Conservation (phyloP, 202 grass and related monocot genomes). For the Bolboschoenoplectus hybrid region DNA sequence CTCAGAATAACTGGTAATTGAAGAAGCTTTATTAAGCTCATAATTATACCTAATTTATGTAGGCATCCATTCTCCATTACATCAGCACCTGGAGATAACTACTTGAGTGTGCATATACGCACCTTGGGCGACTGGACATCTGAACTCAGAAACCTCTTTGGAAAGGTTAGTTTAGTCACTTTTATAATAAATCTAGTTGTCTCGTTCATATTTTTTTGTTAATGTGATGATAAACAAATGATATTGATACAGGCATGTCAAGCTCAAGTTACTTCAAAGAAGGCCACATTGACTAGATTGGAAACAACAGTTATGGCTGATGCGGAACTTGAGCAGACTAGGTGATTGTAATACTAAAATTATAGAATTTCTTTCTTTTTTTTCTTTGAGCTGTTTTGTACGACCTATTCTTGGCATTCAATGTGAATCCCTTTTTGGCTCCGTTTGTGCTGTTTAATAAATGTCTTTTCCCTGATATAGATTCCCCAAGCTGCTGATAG, state of each 20-base stretch:
- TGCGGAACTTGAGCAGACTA: conserved; percentile 62
- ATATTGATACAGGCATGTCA: conserved; percentile 60
- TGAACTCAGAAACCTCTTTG: conserved; percentile 81
- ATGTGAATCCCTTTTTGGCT: neutral
- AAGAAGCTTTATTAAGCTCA: conserved; percentile 32
- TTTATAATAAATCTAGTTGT: neutral
- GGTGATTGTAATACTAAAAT: conserved; percentile 45
- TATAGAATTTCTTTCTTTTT: neutral
- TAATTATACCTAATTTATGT: conserved; percentile 34
- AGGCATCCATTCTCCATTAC: conserved; percentile 99
- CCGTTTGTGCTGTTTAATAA: conserved; percentile 16
- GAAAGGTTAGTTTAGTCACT: conserved; percentile 65
- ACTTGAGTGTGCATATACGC: conserved; percentile 93
- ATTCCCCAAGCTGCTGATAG: conserved; percentile 89
- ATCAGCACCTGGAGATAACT: conserved; percentile 80
- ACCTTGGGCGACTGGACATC: conserved; percentile 95
- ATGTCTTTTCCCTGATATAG: conserved; percentile 37
- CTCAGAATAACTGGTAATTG: conserved; percentile 44
- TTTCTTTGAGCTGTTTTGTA: neutral
- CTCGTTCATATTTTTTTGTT: conserved; percentile 23
- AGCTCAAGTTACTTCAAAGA: conserved; percentile 88
- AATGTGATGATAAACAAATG: conserved; percentile 16
- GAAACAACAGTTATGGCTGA: conserved; percentile 92
- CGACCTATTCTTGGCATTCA: conserved; percentile 11
- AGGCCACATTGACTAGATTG: conserved; percentile 84